Percentiles rank a stretch among this genome's conserved stretches.
These are phyloP conservation scores for Dovyalis caffra DNA, from an alignment of 345 rosid species.

Conservation along the genomic window DNA sequence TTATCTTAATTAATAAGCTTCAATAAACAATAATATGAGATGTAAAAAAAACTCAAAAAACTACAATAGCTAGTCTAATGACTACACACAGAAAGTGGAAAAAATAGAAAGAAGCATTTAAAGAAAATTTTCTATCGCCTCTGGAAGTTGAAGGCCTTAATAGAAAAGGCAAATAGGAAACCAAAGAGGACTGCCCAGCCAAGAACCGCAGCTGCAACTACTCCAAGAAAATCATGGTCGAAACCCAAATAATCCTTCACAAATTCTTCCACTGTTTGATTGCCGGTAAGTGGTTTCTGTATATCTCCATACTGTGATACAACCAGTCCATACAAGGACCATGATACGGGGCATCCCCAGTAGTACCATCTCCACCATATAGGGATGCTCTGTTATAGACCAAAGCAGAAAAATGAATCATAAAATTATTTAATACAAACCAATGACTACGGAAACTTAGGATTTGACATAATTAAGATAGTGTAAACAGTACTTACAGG, in stretches of 20 bases:
- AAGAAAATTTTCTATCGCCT: neutral
- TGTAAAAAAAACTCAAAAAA: no score
- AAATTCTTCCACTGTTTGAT: neutral
- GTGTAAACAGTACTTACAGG: slow-evolving; percentile 37
- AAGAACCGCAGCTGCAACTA: slow-evolving; percentile 10
- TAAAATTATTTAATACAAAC: neutral
- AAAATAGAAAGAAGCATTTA: neutral
- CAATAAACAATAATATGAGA: no score
- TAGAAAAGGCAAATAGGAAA: slow-evolving; percentile 15
- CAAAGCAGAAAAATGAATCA: neutral
- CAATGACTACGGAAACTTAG: neutral
- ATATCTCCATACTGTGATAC: slow-evolving; percentile 20
- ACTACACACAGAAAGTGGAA: no score
- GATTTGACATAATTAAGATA: neutral
- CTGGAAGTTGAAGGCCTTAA: slow-evolving; percentile 25
- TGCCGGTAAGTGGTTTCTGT: neutral
- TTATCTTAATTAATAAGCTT: no score
- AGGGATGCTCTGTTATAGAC: slow-evolving; percentile 15
- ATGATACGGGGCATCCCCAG: slow-evolving; percentile 22
- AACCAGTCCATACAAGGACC: slow-evolving; percentile 27
- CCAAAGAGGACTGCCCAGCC: slow-evolving; percentile 13
- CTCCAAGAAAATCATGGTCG: slow-evolving; percentile 24
- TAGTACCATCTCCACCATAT: slow-evolving; percentile 32
- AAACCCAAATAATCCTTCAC: slow-evolving; percentile 6
- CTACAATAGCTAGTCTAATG: no score